phyloP scores from a whole-genome alignment of 2,329 filamentous ascomycete species.

The Penicillium hordei region DNA sequence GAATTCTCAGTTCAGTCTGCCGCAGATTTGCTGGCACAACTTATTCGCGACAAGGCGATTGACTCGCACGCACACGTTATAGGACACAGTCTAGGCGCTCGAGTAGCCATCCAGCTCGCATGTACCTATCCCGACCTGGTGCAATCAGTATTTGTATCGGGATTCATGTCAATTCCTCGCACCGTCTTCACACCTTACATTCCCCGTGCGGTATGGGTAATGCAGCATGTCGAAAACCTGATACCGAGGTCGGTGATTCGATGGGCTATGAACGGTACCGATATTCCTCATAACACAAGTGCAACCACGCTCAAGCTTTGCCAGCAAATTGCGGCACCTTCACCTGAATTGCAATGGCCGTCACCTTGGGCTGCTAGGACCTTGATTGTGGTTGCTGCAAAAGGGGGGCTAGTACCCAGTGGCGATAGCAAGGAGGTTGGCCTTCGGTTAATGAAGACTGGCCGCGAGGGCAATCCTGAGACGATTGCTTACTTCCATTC shows the following conservation, averaged over 20 bases:
- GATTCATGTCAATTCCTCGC: not conserved
- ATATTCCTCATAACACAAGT: not conserved
- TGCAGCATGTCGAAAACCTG: not conserved
- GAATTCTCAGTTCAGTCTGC: not conserved
- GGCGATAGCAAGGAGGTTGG: not conserved
- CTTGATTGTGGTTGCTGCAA: not conserved
- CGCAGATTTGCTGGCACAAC: not conserved
- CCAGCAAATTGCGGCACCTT: not conserved
- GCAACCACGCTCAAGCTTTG: not conserved
- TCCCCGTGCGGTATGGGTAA: not conserved
- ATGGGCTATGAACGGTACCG: not conserved
- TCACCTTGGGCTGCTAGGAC: not conserved
- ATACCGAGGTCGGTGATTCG: not conserved
- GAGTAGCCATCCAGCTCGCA: not conserved
- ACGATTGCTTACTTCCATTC: not conserved
- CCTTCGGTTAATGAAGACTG: not conserved
- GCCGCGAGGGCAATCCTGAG: not conserved
- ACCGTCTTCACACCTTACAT: not conserved
- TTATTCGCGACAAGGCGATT: not conserved
- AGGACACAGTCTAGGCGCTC: not conserved
- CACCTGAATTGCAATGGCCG: not conserved
- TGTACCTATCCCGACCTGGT: not conserved
- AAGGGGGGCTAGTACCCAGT: not conserved
- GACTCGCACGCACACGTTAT: not conserved
- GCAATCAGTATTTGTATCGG: not conserved